Conservation (phyloP, 106 monocot species). For the Ottelia alismoides region DNA sequence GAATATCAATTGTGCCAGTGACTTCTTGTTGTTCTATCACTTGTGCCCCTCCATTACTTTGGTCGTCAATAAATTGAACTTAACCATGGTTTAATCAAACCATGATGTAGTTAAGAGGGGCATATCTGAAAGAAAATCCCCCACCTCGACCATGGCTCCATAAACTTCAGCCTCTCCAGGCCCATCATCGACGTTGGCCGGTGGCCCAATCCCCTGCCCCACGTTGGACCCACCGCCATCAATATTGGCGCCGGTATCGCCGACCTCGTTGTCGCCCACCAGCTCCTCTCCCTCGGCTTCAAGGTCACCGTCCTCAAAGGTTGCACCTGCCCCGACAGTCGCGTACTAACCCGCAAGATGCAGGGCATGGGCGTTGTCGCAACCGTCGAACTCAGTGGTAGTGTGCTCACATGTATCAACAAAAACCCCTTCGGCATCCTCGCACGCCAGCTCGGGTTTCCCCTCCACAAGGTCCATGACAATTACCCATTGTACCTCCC, state of each 20-base stretch:
- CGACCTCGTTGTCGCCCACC: conserved; percentile 65
- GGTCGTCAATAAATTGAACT: too few species aligned
- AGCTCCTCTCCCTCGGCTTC: conserved; percentile 59
- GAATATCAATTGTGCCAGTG: too few species aligned
- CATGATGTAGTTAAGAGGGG: too few species aligned
- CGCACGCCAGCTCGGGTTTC: conserved; percentile 75
- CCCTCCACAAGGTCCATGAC: conserved; percentile 87
- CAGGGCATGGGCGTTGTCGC: conserved; percentile 25
- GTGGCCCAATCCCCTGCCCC: conserved; percentile 3
- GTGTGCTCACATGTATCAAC: conserved; percentile 90
- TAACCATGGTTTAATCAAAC: too few species aligned
- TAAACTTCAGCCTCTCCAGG: conserved; percentile 68
- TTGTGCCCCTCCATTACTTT: too few species aligned
- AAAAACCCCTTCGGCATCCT: conserved; percentile 81
- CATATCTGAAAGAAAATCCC: too few species aligned
- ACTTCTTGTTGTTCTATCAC: too few species aligned
- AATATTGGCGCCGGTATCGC: conserved; percentile 77
- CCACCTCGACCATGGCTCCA: conserved; percentile 51
- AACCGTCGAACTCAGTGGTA: conserved; percentile 80
- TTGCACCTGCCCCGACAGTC: conserved; percentile 67
- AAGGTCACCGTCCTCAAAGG: conserved; percentile 76
- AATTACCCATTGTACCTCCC: conserved; percentile 82
- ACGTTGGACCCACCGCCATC: conserved; percentile 24
- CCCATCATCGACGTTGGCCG: conserved; percentile 21
- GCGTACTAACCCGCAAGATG: conserved; percentile 69